A percentile compares a stretch with the other conserved stretches of the same genome.
Evolutionary conservation across 1,284 basidiomycete genomes (phyloP).

Genomic region (Pholiota adiposa): DNA sequence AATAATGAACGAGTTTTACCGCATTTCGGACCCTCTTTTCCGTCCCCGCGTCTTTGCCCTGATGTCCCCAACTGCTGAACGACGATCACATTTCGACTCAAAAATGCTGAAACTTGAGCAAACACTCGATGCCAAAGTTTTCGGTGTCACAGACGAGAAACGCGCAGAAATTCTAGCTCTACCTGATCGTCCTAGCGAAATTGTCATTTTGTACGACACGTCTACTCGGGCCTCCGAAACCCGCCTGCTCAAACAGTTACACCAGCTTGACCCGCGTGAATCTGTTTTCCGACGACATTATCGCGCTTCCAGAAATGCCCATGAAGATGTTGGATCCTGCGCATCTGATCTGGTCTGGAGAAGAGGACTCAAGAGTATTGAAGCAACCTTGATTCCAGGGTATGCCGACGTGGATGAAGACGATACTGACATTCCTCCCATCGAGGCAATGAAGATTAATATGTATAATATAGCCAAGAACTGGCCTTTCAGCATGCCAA

Average conservation of each 20-base stretch:
- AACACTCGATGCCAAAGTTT: slow-evolving; percentile 41
- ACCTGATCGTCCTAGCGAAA: slow-evolving; percentile 42
- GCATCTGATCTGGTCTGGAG: slow-evolving; percentile 71
- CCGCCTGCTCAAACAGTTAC: slow-evolving; percentile 37
- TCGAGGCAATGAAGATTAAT: slow-evolving; percentile 25
- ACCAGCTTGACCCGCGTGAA: slow-evolving; percentile 42
- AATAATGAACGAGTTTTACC: slow-evolving; percentile 50
- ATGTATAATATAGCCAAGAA: slow-evolving; percentile 52
- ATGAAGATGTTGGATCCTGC: slow-evolving; percentile 60
- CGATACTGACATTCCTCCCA: slow-evolving; percentile 22
- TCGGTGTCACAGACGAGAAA: slow-evolving; percentile 34
- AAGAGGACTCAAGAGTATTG: slow-evolving; percentile 47
- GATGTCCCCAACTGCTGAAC: slow-evolving; percentile 35
- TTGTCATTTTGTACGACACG: slow-evolving; percentile 49
- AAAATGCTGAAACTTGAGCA: slow-evolving; percentile 43
- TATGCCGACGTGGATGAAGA: slow-evolving; percentile 39
- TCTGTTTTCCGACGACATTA: slow-evolving; percentile 44
- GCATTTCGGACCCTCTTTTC: slow-evolving; percentile 33
- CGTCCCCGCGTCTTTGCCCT: slow-evolving; percentile 51
- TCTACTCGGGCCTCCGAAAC: slow-evolving; percentile 28
- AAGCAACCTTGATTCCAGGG: slow-evolving; percentile 27
- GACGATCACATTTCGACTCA: slow-evolving; percentile 34
- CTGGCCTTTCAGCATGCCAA: slow-evolving; percentile 65
- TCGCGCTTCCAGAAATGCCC: slow-evolving; percentile 46
- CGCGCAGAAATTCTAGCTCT: slow-evolving; percentile 34